Conservation (phyloP, 148 eudicot genomes). For the Heliamphora exappendiculata region DNA sequence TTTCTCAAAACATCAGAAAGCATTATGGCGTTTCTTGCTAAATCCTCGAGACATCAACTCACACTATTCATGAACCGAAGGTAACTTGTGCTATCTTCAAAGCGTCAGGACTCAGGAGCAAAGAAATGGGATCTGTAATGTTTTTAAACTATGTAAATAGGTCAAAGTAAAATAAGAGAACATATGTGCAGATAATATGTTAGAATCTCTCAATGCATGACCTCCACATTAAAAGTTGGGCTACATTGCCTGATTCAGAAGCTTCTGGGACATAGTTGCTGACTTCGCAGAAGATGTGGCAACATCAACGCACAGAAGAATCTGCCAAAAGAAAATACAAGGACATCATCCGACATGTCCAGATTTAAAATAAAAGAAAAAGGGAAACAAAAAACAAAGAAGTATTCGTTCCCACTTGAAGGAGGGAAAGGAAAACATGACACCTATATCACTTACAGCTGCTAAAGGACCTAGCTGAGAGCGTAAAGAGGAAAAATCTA, state of each 20-base stretch:
- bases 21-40: not conserved
- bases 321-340: conserved; percentile 37
- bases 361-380: not conserved
- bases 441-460: conserved; percentile 46
- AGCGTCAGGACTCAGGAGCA: not conserved
- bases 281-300: conserved; percentile 82
- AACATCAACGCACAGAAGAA: conserved; percentile 88
- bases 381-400: not conserved
- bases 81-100: not conserved
- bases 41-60: not conserved
- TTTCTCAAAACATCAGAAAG: not conserved
- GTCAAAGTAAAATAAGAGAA: not conserved
- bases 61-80: not conserved
- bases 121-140: not conserved
- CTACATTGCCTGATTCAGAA: conserved; percentile 67
- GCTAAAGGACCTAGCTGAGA: conserved; percentile 85
- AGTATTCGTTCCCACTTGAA: not conserved
- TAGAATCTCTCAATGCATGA: not conserved
- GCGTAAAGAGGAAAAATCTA: conserved; percentile 68
- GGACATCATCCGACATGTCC: conserved; percentile 4
- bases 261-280: conserved; percentile 53
- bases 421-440: not conserved
- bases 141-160: not conserved
- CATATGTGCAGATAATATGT: not conserved
- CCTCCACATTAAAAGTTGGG: conserved; percentile 7